phyloP scores from a whole-genome alignment of 148 eudicot genomes.

The Cornus florida region DNA sequence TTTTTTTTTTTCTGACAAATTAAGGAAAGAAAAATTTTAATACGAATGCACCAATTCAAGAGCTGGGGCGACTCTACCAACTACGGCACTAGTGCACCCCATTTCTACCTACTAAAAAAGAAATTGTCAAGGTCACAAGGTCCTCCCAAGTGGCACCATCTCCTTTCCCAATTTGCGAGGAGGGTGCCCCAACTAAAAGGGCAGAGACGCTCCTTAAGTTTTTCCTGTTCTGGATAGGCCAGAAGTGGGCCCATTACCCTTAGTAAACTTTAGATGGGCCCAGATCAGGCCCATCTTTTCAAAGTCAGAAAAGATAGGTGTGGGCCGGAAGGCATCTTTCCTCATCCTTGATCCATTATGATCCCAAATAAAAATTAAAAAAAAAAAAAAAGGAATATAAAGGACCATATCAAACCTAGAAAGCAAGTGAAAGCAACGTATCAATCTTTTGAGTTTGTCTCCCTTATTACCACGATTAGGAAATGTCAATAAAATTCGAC shows the following conservation, averaged over 20 bases:
- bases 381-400: no score
- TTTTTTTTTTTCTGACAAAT: no score
- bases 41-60: no score
- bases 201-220: background rate
- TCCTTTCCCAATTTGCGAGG: background rate
- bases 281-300: background rate
- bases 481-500: no score
- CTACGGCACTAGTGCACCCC: no score
- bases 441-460: background rate
- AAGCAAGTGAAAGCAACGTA: conserved; percentile 4
- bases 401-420: no score
- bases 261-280: background rate
- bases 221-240: background rate
- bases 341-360: background rate
- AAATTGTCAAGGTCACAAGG: background rate
- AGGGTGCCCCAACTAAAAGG: background rate
- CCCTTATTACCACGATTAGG: background rate
- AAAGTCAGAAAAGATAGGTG: background rate
- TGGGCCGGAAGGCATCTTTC: background rate
- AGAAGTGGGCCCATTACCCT: background rate
- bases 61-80: no score
- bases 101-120: no score
- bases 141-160: background rate
- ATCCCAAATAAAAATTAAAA: background rate
- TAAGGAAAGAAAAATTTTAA: no score